Evolutionary conservation across 73 alveolate genomes (phyloP), one percentile per base, ranked within the genome.

Genomic region (Tetrahymena borealis): DNA sequence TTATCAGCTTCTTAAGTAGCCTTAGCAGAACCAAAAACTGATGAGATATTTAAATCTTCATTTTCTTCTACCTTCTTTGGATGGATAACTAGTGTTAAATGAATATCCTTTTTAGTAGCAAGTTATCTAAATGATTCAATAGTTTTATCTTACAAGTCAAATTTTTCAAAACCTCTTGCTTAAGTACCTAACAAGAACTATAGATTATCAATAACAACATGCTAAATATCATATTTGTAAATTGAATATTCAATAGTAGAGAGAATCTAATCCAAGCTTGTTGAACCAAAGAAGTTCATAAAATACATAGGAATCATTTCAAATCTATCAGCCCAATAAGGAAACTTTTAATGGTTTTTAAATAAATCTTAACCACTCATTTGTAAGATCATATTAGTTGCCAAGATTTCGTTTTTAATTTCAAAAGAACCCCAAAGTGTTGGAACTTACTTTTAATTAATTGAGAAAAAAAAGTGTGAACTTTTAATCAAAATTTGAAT

Each of bases 341-440:
- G 78, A 24, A 39, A 79, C 9, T 38, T 36, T 20, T 38, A 24
- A 39, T 38, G 31, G 33, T 85, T 35, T 38, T 96, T 92, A 95
- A 39, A 91, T 97, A 96, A 42, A 90, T 39, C 42, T 93, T 78
- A 39, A 92, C 92, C 78, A 92, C 96, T 91, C 85, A 60, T 60
- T 60, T 97, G 94, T 39, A 91, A 77, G 18, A 97, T 94, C 97
- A 95, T 79, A 20, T 96, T 94, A 28, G 95, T 91, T 1, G 97
- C 98, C 32, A 97, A 93, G 35, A 96, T 91, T 15, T 96, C 98
- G 92, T 97, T 97, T 77, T 96, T 96, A 5, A 97, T 96, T 94
- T 97, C 99, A 91, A 97, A 97, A 93, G 97, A 79, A 10, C 99
- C 99, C 99, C 99, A 97, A 6, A 97, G 94, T 38, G 99, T 97